Percentiles rank a stretch among this genome's conserved stretches.
phyloP scores from a whole-genome alignment of 1,284 basidiomycete species.

The Tremellales sp. region DNA sequence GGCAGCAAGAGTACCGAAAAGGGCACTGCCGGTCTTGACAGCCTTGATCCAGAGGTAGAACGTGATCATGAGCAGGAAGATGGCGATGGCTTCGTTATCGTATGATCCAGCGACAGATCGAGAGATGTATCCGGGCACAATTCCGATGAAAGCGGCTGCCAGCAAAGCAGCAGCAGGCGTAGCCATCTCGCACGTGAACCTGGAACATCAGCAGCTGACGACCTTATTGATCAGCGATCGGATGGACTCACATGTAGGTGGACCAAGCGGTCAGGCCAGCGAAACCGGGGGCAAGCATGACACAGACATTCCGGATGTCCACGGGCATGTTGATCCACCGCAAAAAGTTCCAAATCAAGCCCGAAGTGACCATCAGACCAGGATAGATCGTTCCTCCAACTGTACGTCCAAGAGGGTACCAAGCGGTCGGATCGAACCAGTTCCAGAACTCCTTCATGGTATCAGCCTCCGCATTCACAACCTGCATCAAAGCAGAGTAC shows the following conservation, averaged over 20 bases:
- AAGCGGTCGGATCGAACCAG: constrained; percentile 99
- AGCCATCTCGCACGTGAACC: constrained; percentile 92
- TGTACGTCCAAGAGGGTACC: constrained; percentile 97
- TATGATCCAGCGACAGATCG: constrained; percentile 98
- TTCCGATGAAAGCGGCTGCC: constrained; percentile 98
- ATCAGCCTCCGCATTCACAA: constrained; percentile 9
- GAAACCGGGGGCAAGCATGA: constrained; percentile 93
- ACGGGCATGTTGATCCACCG: constrained; percentile 89
- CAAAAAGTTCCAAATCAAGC: constrained; percentile 89
- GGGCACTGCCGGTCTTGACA: constrained; percentile 85
- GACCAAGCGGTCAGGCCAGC: constrained; percentile 94
- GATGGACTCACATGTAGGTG: constrained; percentile 83
- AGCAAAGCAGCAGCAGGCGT: constrained; percentile 89
- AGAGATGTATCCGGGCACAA: constrained; percentile 93
- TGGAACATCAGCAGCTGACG: constrained; percentile 38
- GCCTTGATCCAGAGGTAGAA: constrained; percentile 98
- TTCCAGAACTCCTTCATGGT: constrained; percentile 94
- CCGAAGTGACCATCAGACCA: constrained; percentile 95
- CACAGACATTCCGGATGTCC: constrained; percentile 96
- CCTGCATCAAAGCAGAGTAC: constrained; percentile 27
- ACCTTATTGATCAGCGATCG: too few relatives aligned
- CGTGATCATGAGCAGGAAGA: constrained; percentile 99
- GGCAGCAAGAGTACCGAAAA: constrained; percentile 84
- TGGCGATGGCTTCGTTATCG: constrained; percentile 99
- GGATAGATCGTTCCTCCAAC: constrained; percentile 98